phyloP scores from a whole-genome alignment of 768 basidiomycete species.

The Boletus subparvulus region DNA sequence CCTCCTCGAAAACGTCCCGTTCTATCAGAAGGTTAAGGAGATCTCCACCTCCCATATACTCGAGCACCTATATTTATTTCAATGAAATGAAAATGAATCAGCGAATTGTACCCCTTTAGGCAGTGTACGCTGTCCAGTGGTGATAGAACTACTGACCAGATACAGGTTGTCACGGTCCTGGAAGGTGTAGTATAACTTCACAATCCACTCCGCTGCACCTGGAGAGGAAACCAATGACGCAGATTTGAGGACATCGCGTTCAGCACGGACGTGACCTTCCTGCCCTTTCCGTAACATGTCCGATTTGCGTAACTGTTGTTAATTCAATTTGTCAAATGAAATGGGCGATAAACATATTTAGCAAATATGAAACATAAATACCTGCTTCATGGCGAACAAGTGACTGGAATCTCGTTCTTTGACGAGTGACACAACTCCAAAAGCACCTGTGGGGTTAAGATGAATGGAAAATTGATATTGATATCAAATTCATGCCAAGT shows the following conservation, averaged over 20 bases:
- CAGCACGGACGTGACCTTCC: slow-evolving; percentile 95
- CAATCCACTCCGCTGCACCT: slow-evolving; percentile 87
- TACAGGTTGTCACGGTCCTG: slow-evolving; percentile 95
- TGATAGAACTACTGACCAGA: slow-evolving; percentile 61
- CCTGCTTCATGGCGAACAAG: slow-evolving; percentile 97
- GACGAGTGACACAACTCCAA: slow-evolving; percentile 94
- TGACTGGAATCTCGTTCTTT: slow-evolving; percentile 75
- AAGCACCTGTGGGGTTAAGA: slow-evolving; percentile 64
- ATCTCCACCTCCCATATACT: slow-evolving; percentile 97
- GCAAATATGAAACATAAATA: slow-evolving; percentile 37
- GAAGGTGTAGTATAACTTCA: slow-evolving; percentile 89
- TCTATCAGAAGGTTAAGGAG: slow-evolving; percentile 95
- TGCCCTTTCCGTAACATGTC: slow-evolving; percentile 97
- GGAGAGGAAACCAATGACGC: slow-evolving; percentile 79
- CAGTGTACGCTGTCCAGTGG: slow-evolving; percentile 24
- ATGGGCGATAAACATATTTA: slow-evolving; percentile 26
- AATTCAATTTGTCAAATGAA: slow-evolving; percentile 26
- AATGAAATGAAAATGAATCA: slow-evolving; percentile 62
- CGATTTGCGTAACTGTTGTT: slow-evolving; percentile 68
- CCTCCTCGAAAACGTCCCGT: slow-evolving; percentile 85
- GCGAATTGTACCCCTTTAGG: slow-evolving; percentile 29
- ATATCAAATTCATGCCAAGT: slow-evolving; percentile 27
- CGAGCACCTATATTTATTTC: slow-evolving; percentile 63
- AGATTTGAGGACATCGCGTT: slow-evolving; percentile 90
- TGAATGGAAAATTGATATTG: slow-evolving; percentile 23